Base-by-base conservation (phyloP, 176 grass and related monocot genomes). In the bread wheat (Triticum aestivum) region DNA sequence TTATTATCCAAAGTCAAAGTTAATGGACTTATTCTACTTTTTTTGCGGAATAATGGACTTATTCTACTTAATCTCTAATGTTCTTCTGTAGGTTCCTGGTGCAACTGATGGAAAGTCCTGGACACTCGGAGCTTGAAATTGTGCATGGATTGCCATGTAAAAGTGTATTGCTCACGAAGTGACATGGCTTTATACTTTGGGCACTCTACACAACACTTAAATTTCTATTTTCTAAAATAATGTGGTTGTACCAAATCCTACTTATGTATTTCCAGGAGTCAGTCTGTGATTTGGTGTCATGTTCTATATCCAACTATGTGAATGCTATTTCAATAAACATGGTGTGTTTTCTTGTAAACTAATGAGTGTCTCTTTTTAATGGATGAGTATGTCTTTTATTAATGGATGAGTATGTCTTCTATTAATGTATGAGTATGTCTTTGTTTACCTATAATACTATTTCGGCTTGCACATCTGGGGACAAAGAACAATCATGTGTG, bases 21-120 rank as follows among this genome's bases (percentile, higher is more conserved):
- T 44, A 44, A 44, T 10, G 10, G 9, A 44, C 42, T 44, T 44
- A 44, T 11, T 44, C 17, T 20, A 59, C 54, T 59, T 20, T 3
- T 30, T 30, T 30, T 30, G 29, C 29, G 29, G 29, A 30, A 30
- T 44, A 44, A 44, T 10, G 10, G 9, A 44, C 42, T 44, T 44
- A 44, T 11, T 44, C 2, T 20, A 59, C 54, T 59, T 20, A 61
- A 61, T 61, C 23, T 61, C 1, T 3, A 9, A 65, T 65, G 63
- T 65, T 30, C 58, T 24, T 74, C 3, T 44, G 11, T 27, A 74
- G 41, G 71, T 74, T 74, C 71, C 71, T 44, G 41, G 41, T 26
- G 71, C 71, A 45, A 74, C 71, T 2, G 71, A 74, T 12, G 71
- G 71, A 12, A 74, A 74, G 71, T 74, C 71, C 21, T 74, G 71